Conservation (phyloP, 345 rosid species). For the Iberis pinnata region DNA sequence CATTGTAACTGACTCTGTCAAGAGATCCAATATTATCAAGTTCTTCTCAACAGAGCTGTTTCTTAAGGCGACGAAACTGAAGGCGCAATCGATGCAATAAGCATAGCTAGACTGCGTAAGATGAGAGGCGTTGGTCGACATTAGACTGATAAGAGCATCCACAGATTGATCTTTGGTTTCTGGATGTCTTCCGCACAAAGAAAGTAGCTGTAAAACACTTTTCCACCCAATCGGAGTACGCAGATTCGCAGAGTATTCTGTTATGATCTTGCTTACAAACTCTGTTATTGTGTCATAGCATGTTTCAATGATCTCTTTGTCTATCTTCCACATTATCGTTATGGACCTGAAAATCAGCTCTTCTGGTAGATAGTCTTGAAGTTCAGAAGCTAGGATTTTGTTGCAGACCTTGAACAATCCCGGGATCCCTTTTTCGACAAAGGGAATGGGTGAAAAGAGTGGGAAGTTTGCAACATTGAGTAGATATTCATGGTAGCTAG, state of each 20-base stretch:
- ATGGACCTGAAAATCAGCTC: constrained; percentile 73
- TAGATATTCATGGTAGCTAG: constrained; percentile 58
- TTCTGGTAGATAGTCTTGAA: constrained; percentile 44
- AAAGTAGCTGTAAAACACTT: constrained; percentile 58
- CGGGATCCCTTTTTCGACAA: constrained; percentile 61
- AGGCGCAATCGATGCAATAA: constrained; percentile 70
- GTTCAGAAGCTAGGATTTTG: constrained; percentile 45
- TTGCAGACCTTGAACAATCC: constrained; percentile 62
- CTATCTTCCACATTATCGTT: constrained; percentile 80
- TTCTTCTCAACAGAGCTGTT: constrained; percentile 63
- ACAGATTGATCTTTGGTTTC: constrained; percentile 74
- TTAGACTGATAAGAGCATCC: constrained; percentile 51
- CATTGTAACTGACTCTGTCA: constrained; percentile 53
- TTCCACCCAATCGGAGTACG: constrained; percentile 79
- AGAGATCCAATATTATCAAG: constrained; percentile 54
- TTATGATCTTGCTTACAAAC: constrained; percentile 52
- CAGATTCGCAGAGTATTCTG: constrained; percentile 49
- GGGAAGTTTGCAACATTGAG: constrained; percentile 65
- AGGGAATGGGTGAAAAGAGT: constrained; percentile 70
- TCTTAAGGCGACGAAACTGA: constrained; percentile 64
- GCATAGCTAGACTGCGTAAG: constrained; percentile 52
- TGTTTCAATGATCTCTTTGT: constrained; percentile 74
- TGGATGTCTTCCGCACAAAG: constrained; percentile 57
- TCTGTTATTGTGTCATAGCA: constrained; percentile 52
- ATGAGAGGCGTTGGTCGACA: constrained; percentile 42